These are phyloP conservation scores for Rhodocollybia butyracea DNA, from an alignment of 768 basidiomycete species.

Conservation along the genomic window DNA sequence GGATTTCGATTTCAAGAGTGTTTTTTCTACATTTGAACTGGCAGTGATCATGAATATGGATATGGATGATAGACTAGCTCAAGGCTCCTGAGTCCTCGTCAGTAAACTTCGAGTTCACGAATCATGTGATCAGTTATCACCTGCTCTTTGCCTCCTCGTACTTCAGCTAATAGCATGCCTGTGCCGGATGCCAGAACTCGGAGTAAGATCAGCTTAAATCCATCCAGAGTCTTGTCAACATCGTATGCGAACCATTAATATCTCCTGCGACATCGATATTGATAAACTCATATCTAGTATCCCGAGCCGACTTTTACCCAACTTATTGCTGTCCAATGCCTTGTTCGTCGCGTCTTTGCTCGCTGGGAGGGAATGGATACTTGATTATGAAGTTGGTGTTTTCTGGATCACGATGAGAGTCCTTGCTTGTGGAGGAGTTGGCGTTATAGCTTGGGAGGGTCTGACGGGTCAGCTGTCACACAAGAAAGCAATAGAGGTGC, in stretches of 20 bases:
- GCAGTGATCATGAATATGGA: too few relatives aligned
- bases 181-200: slow-evolving; percentile 66
- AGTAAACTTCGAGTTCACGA: too few relatives aligned
- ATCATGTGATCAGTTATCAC: too few relatives aligned
- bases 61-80: too few relatives aligned
- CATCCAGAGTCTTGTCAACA: slow-evolving; percentile 35
- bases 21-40: too few relatives aligned
- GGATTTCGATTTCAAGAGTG: too few relatives aligned
- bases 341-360: slow-evolving; percentile 62
- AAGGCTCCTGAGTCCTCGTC: too few relatives aligned
- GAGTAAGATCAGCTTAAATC: slow-evolving; percentile 60
- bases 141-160: background rate
- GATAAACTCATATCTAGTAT: slow-evolving; percentile 36
- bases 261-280: too few relatives aligned
- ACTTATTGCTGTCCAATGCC: slow-evolving; percentile 57
- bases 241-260: slow-evolving; percentile 7
- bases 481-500: slow-evolving; percentile 58
- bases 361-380: slow-evolving; percentile 63
- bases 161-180: slow-evolving; percentile 35
- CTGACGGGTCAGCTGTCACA: slow-evolving; percentile 51
- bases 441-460: slow-evolving; percentile 58
- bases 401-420: slow-evolving; percentile 78
- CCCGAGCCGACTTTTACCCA: slow-evolving; percentile 48
- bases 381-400: slow-evolving; percentile 64
- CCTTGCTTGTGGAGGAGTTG: slow-evolving; percentile 68